Percentiles rank a stretch among this genome's conserved stretches.
These are phyloP conservation scores for Marsdenia floribunda DNA, from an alignment of 257 asterid species.

Conservation along the genomic window DNA sequence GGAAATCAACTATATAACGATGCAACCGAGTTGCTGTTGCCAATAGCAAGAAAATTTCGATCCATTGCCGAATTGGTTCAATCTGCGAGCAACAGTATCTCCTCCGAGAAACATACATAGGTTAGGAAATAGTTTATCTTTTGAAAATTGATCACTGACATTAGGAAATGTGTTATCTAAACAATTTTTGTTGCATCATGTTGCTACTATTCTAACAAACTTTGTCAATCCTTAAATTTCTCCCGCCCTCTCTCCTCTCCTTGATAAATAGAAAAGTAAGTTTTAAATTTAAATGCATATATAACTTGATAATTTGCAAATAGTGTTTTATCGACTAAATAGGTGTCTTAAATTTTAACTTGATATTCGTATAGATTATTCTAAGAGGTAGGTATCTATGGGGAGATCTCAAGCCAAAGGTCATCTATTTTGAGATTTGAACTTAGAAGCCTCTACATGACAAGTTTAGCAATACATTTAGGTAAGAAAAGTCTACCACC, in stretches of 20 bases:
- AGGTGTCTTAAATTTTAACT: too few species aligned
- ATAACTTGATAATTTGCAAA: background rate
- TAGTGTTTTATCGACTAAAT: background rate
- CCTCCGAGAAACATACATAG: background rate
- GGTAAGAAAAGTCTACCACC: too few species aligned
- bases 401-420: too few species aligned
- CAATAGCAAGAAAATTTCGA: conserved; percentile 38
- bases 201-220: background rate
- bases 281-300: too few species aligned
- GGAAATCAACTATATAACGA: conserved; percentile 26
- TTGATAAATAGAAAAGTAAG: background rate
- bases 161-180: background rate
- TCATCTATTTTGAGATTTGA: too few species aligned
- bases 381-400: too few species aligned
- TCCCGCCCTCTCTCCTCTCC: too few species aligned
- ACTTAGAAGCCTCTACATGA: too few species aligned
- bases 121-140: background rate
- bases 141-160: background rate
- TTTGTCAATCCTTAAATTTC: too few species aligned
- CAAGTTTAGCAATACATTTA: too few species aligned
- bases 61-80: conserved; percentile 34
- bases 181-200: background rate
- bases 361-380: too few species aligned
- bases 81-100: conserved; percentile 20
- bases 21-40: conserved; percentile 32